Conservation (phyloP, 1,139 yeast genomes). For the Diutina neorugosa region DNA sequence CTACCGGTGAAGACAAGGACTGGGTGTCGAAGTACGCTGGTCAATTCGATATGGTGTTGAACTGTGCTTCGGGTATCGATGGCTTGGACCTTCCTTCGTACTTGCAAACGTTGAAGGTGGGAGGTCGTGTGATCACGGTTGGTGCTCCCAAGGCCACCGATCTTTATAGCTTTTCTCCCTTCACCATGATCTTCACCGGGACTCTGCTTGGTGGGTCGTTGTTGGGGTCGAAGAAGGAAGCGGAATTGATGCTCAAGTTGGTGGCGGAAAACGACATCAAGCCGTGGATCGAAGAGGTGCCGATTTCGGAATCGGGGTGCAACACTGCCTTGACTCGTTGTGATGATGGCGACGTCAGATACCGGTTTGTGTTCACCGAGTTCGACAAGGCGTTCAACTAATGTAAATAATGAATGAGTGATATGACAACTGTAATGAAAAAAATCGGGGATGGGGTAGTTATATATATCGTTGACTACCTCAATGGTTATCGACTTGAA, state of each 20-base stretch:
- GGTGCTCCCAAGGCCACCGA: background rate
- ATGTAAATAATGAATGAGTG: background rate
- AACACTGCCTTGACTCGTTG: background rate
- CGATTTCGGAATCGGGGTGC: background rate
- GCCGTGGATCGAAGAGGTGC: background rate
- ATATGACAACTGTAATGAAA: background rate
- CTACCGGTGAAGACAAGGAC: background rate
- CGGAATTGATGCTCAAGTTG: constrained; percentile 1
- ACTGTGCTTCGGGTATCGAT: constrained; percentile 7
- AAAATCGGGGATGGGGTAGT: background rate
- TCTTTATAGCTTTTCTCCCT: background rate
- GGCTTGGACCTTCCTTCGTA: constrained; percentile 6
- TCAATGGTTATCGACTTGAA: background rate
- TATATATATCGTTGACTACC: background rate
- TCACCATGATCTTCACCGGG: background rate
- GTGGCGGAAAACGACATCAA: background rate
- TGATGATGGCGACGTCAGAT: constrained; percentile 1
- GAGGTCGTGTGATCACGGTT: background rate
- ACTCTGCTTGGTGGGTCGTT: background rate
- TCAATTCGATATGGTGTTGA: background rate
- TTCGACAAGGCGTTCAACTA: constrained; percentile 1
- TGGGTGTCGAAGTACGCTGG: background rate
- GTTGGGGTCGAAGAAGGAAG: background rate
- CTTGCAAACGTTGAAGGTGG: background rate
- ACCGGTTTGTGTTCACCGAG: constrained; percentile 1